Base-by-base conservation (phyloP, 768 basidiomycete species). In the Pluteus cervinus region DNA sequence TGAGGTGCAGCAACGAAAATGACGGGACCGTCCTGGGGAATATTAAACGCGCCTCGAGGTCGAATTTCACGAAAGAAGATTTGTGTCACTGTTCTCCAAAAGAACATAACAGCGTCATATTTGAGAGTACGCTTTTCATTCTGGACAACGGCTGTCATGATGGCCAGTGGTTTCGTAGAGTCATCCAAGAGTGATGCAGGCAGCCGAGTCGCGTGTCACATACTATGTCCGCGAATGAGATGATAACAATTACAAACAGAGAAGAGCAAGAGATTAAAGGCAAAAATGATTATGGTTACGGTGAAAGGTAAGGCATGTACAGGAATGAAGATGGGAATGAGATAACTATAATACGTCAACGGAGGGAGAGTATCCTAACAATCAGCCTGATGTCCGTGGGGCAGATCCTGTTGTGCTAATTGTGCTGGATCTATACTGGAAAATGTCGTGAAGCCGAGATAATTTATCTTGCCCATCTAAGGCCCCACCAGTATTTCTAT, bases 11-110 rank as follows among this genome's bases (percentile, higher is more conserved):
- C 90, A 33, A 90, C 90, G 58, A 96, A 92, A 46, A 98, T 88
- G 37, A 94, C 77, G 2, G 94, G 87, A 0, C 91, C 94, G 41
- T 87, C 75, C 40, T 72, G 73, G 17, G 94, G 94, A 42, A 98
- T 88, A 56, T 96, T 88, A 73, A 86, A 97, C 23, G 92, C 86
- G 35, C 94, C 89, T 58, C 94, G 71, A 3, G 92, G 88, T 41
- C 94, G 75, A 51, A 97, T 82, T 64, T 98, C 94, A 48, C 94
- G 71, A 68, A 98, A 98, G 73, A 98, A 98, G 49, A 98, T 81
- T 62, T 86, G 86, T 46, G 86, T 89, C 40, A 94, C 73, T 2
- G 73, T 66, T 40, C 84, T 66, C 88, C 87, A 94, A 62, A 94
- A 89, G 32, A 86, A 55, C 58, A 94, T 77, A 26, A 79, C 79